These are phyloP conservation scores for Chlorella sorokiniana DNA, from an alignment of 139 green algal species.

Conservation along the genomic window DNA sequence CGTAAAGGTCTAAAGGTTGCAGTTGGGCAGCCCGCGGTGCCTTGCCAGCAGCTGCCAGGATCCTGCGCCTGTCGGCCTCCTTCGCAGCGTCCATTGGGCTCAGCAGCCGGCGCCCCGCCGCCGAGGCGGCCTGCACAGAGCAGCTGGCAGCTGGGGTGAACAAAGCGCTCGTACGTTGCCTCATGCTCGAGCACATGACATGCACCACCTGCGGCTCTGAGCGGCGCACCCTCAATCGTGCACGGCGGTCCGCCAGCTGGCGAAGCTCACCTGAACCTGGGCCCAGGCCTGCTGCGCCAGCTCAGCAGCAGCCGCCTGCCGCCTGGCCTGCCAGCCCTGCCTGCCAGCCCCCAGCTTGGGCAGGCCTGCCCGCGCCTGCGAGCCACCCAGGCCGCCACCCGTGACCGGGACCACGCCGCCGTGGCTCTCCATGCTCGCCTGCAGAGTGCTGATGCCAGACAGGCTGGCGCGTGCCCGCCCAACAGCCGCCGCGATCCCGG, in stretches of 20 bases:
- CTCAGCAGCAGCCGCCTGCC: not conserved
- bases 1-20: not conserved
- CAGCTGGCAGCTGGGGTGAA: not conserved
- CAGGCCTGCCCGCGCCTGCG: not conserved
- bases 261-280: not conserved
- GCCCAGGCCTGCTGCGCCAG: not conserved
- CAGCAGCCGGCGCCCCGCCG: not conserved
- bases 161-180: not conserved
- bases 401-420: not conserved
- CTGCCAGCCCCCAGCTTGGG: not conserved
- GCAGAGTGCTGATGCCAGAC: slow-evolving; percentile 18
- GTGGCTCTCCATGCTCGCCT: not conserved
- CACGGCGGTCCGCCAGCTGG: too few species aligned
- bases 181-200: not conserved
- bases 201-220: not conserved
- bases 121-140: slow-evolving; percentile 14
- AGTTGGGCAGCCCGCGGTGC: not conserved
- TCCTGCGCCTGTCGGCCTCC: not conserved
- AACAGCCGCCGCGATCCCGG: not conserved
- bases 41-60: not conserved
- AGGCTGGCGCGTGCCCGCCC: not conserved
- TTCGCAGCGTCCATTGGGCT: slow-evolving; percentile 22
- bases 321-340: not conserved
- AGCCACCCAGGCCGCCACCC: not conserved
- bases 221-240: too few species aligned